Conservation (phyloP, 1,284 basidiomycete genomes). For the Tilletia setariae region DNA sequence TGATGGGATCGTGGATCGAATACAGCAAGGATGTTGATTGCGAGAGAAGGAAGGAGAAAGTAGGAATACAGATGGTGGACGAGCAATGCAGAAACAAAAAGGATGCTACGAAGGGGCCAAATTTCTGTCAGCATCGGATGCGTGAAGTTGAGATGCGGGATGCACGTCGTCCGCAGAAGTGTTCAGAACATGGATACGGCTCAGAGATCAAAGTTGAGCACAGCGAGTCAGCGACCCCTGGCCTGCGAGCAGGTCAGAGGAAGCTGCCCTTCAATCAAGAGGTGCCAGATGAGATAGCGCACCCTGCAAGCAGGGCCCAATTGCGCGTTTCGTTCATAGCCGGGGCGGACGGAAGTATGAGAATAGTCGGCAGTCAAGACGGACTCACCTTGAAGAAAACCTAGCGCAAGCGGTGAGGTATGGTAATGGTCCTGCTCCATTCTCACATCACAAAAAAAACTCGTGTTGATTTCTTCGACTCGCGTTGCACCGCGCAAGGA, state of each 20-base stretch:
- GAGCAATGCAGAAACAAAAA: too few species aligned
- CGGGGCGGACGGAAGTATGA: background rate
- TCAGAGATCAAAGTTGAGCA: conserved; percentile 14
- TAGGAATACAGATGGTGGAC: too few species aligned
- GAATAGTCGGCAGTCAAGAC: background rate
- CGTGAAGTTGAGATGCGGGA: background rate
- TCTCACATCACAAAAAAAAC: background rate
- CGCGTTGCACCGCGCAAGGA: background rate
- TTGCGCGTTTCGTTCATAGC: conserved; percentile 16
- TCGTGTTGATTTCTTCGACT: background rate
- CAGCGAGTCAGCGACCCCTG: conserved; percentile 5
- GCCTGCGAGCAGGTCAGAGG: background rate
- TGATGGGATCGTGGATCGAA: too few species aligned
- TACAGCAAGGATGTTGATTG: too few species aligned
- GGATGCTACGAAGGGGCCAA: background rate
- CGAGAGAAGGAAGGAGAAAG: too few species aligned
- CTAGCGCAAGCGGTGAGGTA: background rate
- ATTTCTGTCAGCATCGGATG: background rate
- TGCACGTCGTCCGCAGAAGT: background rate
- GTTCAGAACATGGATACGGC: background rate
- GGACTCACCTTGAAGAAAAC: conserved; percentile 7
- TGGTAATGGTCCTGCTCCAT: background rate
- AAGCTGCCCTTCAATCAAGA: conserved; percentile 15
- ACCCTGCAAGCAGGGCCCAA: conserved; percentile 7
- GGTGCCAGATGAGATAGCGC: conserved; percentile 14